These are phyloP conservation scores for Phytopythium sindhum DNA, from an alignment of 352 stramenopile genomes.

Conservation along the genomic window DNA sequence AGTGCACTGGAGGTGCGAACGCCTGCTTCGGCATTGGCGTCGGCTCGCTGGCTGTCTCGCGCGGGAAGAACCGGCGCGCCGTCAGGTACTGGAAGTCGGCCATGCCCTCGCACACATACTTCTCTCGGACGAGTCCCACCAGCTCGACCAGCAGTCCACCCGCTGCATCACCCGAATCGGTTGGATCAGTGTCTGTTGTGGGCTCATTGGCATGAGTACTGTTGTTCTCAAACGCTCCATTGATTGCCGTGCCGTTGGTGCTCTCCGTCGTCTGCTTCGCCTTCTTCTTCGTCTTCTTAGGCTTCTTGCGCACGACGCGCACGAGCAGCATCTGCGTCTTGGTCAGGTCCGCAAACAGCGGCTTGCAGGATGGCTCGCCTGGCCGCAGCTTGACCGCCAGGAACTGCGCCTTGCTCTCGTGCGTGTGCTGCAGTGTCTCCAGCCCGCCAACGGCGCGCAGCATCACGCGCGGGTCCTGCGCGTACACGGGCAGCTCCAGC, in stretches of 20 bases:
- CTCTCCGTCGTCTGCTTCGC: neutral
- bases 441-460: slow-evolving; percentile 63
- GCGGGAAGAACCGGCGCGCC: slow-evolving; percentile 49
- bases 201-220: too few relatives aligned
- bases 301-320: slow-evolving; percentile 37
- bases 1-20: neutral
- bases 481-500: slow-evolving; percentile 68
- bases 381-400: slow-evolving; percentile 74
- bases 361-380: slow-evolving; percentile 74
- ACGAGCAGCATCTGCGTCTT: slow-evolving; percentile 81
- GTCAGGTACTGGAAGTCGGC: slow-evolving; percentile 86
- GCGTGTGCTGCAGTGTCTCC: slow-evolving; percentile 49
- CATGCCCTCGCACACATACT: slow-evolving; percentile 86
- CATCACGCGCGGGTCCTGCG: slow-evolving; percentile 36
- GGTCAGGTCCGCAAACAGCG: slow-evolving; percentile 74
- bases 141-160: slow-evolving; percentile 35
- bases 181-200: too few relatives aligned
- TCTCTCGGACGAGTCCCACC: slow-evolving; percentile 65
- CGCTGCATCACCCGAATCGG: neutral
- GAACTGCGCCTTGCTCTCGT: slow-evolving; percentile 75
- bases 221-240: too few relatives aligned
- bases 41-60: slow-evolving; percentile 11
- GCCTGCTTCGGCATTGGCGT: neutral
- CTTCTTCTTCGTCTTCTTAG: slow-evolving; percentile 21
- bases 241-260: too few relatives aligned